These are phyloP conservation scores for Schizonepeta tenuifolia DNA, from an alignment of 257 asterid species.

Conservation along the genomic window DNA sequence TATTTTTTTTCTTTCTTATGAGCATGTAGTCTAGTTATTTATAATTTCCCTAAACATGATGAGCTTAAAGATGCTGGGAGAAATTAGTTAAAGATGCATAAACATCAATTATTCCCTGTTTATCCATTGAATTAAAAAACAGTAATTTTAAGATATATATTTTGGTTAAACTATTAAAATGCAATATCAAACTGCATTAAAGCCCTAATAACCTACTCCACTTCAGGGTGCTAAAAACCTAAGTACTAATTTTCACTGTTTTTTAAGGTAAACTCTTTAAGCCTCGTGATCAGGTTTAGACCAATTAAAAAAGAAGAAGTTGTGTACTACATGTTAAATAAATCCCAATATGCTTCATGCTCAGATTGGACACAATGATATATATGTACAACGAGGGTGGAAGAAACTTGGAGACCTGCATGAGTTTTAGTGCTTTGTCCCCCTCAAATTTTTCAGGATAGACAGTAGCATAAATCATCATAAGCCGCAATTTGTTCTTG, in stretches of 20 bases:
- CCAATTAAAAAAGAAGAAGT: not conserved
- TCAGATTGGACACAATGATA: conserved; percentile 25
- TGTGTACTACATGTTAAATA: not conserved
- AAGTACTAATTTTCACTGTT: too few species aligned
- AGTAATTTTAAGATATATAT: not conserved
- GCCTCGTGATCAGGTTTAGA: not conserved
- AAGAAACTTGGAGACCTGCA: conserved; percentile 63
- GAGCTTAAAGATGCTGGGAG: not conserved
- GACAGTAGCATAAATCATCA: conserved; percentile 78
- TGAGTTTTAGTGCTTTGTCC: conserved; percentile 74
- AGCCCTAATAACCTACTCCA: conserved; percentile 12
- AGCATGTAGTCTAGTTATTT: not conserved
- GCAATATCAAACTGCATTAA: conserved; percentile 6
- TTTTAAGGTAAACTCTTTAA: conserved; percentile 9
- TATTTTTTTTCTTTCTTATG: too few species aligned
- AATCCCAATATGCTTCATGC: not conserved
- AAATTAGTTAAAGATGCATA: not conserved
- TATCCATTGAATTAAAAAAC: not conserved
- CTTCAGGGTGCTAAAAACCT: too few species aligned
- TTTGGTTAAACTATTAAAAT: not conserved
- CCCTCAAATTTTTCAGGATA: conserved; percentile 85
- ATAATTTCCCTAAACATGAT: not conserved
- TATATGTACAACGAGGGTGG: conserved; percentile 11
- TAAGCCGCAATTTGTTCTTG: conserved; percentile 68
- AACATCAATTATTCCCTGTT: not conserved